Evolutionary conservation across 1,284 basidiomycete species (phyloP).

Genomic region (Leccinum fuscescens): DNA sequence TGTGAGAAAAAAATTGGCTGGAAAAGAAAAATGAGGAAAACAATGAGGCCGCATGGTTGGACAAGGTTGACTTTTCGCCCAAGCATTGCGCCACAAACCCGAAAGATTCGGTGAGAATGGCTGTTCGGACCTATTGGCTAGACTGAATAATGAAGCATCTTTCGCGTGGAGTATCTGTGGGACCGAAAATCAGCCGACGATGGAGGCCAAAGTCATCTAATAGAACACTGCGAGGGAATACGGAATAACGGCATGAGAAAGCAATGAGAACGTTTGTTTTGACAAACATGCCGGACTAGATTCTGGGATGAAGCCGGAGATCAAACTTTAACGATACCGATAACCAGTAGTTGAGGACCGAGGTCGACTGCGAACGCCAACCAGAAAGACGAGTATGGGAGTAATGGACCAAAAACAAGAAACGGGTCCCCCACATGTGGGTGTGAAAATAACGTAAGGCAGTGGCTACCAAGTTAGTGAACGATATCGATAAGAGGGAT

Average conservation of each 20-base stretch:
- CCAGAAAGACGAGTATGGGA: slow-evolving; percentile 1
- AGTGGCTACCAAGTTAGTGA: not conserved
- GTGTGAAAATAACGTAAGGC: slow-evolving; percentile 25
- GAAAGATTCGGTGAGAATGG: slow-evolving; percentile 6
- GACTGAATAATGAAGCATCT: not conserved
- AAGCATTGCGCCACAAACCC: slow-evolving; percentile 20
- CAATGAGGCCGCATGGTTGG: not conserved
- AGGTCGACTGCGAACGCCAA: not conserved
- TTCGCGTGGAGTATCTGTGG: slow-evolving; percentile 2
- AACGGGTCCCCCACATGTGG: slow-evolving; percentile 10
- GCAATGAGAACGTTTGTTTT: not conserved
- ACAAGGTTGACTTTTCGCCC: slow-evolving; percentile 7
- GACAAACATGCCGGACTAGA: not conserved
- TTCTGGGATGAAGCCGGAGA: not conserved
- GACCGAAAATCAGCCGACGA: not conserved
- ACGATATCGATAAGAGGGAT: slow-evolving; percentile 9
- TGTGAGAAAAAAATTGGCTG: not conserved
- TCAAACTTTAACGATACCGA: not conserved
- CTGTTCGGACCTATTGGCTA: not conserved
- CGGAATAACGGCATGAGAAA: not conserved
- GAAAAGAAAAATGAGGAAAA: not conserved
- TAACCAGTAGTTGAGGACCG: not conserved
- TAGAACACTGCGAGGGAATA: not conserved
- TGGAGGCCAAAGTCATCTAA: not conserved
- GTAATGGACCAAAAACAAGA: not conserved